A percentile compares a stretch with the other conserved stretches of the same genome.
These are phyloP conservation scores for Flaveria floridana DNA, from an alignment of 140 eudicot species.

Conservation along the genomic window DNA sequence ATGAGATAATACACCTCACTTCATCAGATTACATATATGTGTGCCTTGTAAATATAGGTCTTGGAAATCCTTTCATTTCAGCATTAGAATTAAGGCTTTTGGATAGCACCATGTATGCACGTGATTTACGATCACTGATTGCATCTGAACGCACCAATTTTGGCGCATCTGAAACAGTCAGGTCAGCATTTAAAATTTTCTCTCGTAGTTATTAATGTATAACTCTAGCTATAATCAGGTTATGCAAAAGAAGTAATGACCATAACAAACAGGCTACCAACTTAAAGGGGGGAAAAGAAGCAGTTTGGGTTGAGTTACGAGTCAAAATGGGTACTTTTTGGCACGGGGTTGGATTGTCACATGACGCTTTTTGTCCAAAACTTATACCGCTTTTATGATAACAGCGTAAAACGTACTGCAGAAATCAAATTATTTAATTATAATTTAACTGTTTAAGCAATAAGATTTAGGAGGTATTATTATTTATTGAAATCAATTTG, in stretches of 20 bases:
- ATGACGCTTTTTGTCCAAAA: neutral
- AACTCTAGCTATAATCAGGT: too few relatives aligned
- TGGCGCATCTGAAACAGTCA: slow-evolving; percentile 20
- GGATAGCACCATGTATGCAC: slow-evolving; percentile 23
- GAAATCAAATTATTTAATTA: neutral
- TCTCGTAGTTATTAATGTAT: neutral
- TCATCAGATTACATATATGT: slow-evolving; percentile 40
- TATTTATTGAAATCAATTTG: neutral
- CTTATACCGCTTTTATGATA: neutral
- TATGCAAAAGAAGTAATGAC: too few relatives aligned
- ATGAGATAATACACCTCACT: slow-evolving; percentile 38
- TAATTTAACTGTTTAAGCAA: neutral
- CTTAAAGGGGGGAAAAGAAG: neutral
- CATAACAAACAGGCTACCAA: neutral
- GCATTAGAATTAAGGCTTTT: slow-evolving; percentile 43
- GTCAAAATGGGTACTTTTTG: neutral
- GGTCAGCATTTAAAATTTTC: neutral
- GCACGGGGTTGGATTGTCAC: neutral
- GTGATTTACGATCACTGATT: slow-evolving; percentile 21
- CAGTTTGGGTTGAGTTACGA: neutral
- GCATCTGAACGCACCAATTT: slow-evolving; percentile 9
- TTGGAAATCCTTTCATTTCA: slow-evolving; percentile 49
- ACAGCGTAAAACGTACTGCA: neutral
- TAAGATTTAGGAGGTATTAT: neutral
- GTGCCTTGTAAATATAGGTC: slow-evolving; percentile 45